These are phyloP conservation scores for Secale cereale DNA, from an alignment of 176 grass and related monocot species.

Conservation along the genomic window DNA sequence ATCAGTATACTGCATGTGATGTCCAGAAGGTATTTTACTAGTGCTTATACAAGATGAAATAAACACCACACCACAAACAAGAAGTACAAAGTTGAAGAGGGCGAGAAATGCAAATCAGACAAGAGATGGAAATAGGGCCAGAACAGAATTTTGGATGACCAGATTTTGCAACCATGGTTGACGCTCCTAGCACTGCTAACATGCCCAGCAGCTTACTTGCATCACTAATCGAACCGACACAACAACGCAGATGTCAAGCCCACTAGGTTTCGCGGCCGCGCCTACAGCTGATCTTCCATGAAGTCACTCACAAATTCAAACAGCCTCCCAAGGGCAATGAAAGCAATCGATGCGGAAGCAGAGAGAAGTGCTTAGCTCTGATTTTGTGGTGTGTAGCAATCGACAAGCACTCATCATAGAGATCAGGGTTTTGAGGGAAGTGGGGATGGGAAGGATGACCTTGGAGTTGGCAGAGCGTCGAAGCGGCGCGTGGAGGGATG, in stretches of 20 bases:
- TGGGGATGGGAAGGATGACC: conserved; percentile 11
- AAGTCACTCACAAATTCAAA: neutral
- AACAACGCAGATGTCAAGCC: neutral
- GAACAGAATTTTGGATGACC: neutral
- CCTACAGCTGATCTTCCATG: neutral
- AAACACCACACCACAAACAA: neutral
- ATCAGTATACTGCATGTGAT: neutral
- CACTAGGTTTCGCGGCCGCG: neutral
- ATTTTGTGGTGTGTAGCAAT: neutral
- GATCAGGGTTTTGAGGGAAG: neutral
- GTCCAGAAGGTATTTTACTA: neutral
- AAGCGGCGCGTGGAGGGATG: conserved; percentile 5
- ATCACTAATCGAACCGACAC: neutral
- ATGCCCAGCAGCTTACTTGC: neutral
- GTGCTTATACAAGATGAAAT: neutral
- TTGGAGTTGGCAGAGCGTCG: conserved; percentile 2
- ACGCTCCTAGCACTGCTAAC: neutral
- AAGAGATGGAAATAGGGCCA: neutral
- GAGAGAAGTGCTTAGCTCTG: neutral
- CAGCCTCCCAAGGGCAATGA: neutral
- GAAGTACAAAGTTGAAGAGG: neutral
- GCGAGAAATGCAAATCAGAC: neutral
- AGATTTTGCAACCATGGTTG: neutral
- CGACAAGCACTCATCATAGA: neutral
- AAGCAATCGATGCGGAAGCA: neutral